Evolutionary conservation across 257 asterid genomes (phyloP).

Genomic region (Solanum bulbocastanum): DNA sequence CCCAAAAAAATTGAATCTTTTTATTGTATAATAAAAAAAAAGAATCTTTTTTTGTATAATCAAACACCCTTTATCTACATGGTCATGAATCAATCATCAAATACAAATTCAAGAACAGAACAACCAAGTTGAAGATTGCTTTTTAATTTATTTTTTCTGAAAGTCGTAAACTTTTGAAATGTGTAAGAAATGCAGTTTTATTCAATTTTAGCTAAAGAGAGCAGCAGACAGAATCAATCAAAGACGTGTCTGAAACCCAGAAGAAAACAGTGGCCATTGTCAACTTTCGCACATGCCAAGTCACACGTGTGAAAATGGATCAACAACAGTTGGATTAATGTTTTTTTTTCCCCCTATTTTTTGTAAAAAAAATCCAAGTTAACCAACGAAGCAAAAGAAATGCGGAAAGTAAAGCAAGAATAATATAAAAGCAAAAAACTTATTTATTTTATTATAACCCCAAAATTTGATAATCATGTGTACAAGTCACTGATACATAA

Average conservation of each 20-base stretch:
- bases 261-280: not conserved
- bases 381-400: too few species aligned
- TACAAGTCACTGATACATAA: too few species aligned
- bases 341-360: too few species aligned
- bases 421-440: too few species aligned
- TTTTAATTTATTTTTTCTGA: not conserved
- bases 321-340: not conserved
- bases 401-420: too few species aligned
- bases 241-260: not conserved
- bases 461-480: too few species aligned
- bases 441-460: too few species aligned
- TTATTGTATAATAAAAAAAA: not conserved
- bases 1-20: not conserved
- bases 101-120: not conserved
- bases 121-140: not conserved
- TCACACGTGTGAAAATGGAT: not conserved
- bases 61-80: constrained; percentile 7
- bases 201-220: not conserved
- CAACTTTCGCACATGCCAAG: not conserved
- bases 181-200: not conserved
- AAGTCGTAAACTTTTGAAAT: not conserved
- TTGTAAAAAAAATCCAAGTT: too few species aligned
- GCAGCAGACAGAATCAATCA: not conserved
- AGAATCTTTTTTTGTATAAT: not conserved
- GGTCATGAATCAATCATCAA: not conserved